These are phyloP conservation scores for Sequoia sempervirens DNA, from an alignment of 75 land plant genomes.

Conservation along the genomic window DNA sequence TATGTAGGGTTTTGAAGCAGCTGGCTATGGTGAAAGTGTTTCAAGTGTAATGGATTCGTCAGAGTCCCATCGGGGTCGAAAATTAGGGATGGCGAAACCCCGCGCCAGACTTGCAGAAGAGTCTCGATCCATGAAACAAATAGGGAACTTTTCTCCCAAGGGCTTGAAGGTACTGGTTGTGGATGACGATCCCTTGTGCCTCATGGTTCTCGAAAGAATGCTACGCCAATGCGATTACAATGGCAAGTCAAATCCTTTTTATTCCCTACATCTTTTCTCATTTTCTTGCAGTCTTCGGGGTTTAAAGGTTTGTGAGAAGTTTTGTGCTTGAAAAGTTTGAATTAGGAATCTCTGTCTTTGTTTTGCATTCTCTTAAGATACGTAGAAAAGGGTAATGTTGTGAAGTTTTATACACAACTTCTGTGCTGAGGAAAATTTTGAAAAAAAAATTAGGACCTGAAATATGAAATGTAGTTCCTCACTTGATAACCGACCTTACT, in stretches of 20 bases:
- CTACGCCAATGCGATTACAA: slow-evolving; percentile 36
- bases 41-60: not conserved
- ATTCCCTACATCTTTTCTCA: not conserved
- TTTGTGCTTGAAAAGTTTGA: not conserved
- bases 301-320: not conserved
- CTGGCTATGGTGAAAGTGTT: not conserved
- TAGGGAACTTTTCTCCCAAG: slow-evolving; percentile 17
- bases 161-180: slow-evolving; percentile 34
- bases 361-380: not conserved
- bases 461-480: not conserved
- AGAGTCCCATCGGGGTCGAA: not conserved
- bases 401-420: not conserved
- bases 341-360: not conserved
- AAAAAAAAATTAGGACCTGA: not conserved
- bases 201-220: slow-evolving; percentile 31
- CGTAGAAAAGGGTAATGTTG: too few relatives aligned
- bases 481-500: not conserved
- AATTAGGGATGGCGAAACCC: not conserved
- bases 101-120: not conserved
- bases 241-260: slow-evolving; percentile 15
- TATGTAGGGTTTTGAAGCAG: not conserved
- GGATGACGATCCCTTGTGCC: slow-evolving; percentile 28
- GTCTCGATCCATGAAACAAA: not conserved
- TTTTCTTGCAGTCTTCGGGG: not conserved
- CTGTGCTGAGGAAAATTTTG: not conserved